Evolutionary conservation across 768 basidiomycete genomes (phyloP).

Genomic region (Amanita rimosa): DNA sequence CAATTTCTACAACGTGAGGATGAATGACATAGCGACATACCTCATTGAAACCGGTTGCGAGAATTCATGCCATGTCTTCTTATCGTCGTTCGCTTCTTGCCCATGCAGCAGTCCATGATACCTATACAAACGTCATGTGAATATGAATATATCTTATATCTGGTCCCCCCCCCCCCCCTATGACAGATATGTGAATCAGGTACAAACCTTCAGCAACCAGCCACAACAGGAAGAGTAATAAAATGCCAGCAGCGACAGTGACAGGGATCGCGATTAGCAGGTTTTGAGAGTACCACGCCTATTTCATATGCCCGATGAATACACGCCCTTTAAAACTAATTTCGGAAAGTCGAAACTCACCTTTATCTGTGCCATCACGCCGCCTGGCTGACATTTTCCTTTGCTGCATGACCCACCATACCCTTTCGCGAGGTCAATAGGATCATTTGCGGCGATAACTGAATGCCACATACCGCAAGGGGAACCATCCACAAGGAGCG

Average conservation of each 20-base stretch:
- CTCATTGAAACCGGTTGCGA: slow-evolving; percentile 5
- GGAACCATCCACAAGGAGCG: slow-evolving; percentile 69
- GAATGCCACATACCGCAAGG: slow-evolving; percentile 47
- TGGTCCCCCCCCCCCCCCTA: too few species aligned
- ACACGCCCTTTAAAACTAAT: not conserved
- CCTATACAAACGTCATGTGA: slow-evolving; percentile 15
- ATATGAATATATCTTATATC: not conserved
- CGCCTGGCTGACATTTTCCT: slow-evolving; percentile 52
- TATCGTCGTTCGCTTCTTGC: slow-evolving; percentile 10
- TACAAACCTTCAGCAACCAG: slow-evolving; percentile 15
- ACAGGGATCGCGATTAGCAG: slow-evolving; percentile 74
- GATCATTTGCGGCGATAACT: not conserved
- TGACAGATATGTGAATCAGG: not conserved
- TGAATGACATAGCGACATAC: slow-evolving; percentile 9
- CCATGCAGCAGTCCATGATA: slow-evolving; percentile 22
- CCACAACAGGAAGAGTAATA: slow-evolving; percentile 49
- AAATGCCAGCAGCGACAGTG: slow-evolving; percentile 56
- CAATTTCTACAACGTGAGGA: slow-evolving; percentile 11
- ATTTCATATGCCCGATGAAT: slow-evolving; percentile 4
- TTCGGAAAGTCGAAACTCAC: slow-evolving; percentile 19
- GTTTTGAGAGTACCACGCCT: slow-evolving; percentile 72
- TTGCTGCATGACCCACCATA: slow-evolving; percentile 60
- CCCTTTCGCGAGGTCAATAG: slow-evolving; percentile 26
- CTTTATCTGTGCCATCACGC: slow-evolving; percentile 48
- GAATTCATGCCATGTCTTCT: not conserved